These are phyloP conservation scores for Bocquillonia castaneifolia DNA, from an alignment of 441 rosid species.

Conservation along the genomic window DNA sequence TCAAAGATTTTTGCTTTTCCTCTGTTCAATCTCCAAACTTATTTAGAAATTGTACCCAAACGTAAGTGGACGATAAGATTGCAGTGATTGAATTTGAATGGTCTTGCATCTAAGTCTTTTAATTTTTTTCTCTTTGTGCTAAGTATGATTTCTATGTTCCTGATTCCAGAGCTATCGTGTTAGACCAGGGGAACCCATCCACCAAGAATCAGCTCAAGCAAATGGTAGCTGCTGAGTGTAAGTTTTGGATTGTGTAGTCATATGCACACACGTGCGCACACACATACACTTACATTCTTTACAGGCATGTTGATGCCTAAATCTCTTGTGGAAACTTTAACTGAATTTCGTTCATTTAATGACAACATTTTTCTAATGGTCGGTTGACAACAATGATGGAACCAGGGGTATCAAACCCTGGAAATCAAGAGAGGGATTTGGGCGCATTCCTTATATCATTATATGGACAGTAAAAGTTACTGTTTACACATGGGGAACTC, in stretches of 20 bases:
- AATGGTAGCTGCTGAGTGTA: slow-evolving; percentile 83
- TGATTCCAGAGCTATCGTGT: slow-evolving; percentile 79
- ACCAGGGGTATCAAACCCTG: too few relatives aligned
- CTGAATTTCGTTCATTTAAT: not conserved
- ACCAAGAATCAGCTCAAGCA: slow-evolving; percentile 65
- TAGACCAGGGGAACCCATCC: slow-evolving; percentile 82
- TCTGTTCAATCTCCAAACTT: not conserved
- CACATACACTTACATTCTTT: not conserved
- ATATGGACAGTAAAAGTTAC: too few relatives aligned
- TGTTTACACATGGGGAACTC: too few relatives aligned
- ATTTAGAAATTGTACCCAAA: not conserved
- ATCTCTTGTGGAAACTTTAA: not conserved
- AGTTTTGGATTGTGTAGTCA: slow-evolving; percentile 22
- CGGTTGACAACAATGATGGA: too few relatives aligned
- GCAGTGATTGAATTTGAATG: slow-evolving; percentile 3
- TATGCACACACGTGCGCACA: not conserved
- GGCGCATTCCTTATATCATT: too few relatives aligned
- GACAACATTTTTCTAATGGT: not conserved
- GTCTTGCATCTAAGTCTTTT: not conserved
- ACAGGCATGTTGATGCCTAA: not conserved
- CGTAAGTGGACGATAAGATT: not conserved
- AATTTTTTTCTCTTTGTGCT: not conserved
- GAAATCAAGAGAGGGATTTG: too few relatives aligned
- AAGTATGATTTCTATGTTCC: slow-evolving; percentile 6
- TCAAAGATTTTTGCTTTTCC: not conserved